Base-by-base conservation (phyloP, 2,329 filamentous ascomycete species). In the Microcera coccophila region DNA sequence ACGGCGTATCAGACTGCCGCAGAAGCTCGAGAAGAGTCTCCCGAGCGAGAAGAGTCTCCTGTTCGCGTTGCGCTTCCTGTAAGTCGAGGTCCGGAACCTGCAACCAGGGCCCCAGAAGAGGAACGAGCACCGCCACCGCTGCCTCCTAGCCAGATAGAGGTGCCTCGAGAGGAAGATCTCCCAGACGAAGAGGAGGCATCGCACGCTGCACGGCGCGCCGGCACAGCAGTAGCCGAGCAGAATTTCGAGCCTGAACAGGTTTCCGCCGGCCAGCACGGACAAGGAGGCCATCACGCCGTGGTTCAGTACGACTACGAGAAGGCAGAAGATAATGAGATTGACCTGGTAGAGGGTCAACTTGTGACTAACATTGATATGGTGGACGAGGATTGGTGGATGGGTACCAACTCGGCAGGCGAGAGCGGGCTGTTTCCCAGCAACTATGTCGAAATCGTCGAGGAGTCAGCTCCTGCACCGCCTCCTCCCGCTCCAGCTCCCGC, bases 311-410 rank as follows among this genome's bases (percentile, higher is more conserved):
- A 98, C 63, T 98, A 98, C 62, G 91, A 96, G 59, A 96, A 94
- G 70, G 90, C 90, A 1, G 93, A 98, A 66, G 90, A 95, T 54
- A 98, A 98, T 60, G 93, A 98, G 69, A 80, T 98, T 44, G 90
- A 95, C 53, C 77, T 98, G 15, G 76, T 79, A 19, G 93, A 98
- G 68, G 90, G 90, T 49, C 87, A 96, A 58, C 80, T 84, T 51
- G 85, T 98, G 28, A 90, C 79, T 18, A 85, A 95, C 62, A 95
- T 98, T 58, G 89, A 97, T 50, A 94, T 94, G 87, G 89, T 98
- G 2, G 93, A 97, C 57, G 86, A 94, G 39, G 91, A 98, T 63
- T 98, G 93, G 93, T 98, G 93, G 93, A 86, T 95, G 79, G 93
- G 94, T 33, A 87, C 85, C 53, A 98, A 97, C 70, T 71, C 77